Evolutionary conservation across 2,329 filamentous ascomycete species (phyloP).

Genomic region (Talaromyces sp.): DNA sequence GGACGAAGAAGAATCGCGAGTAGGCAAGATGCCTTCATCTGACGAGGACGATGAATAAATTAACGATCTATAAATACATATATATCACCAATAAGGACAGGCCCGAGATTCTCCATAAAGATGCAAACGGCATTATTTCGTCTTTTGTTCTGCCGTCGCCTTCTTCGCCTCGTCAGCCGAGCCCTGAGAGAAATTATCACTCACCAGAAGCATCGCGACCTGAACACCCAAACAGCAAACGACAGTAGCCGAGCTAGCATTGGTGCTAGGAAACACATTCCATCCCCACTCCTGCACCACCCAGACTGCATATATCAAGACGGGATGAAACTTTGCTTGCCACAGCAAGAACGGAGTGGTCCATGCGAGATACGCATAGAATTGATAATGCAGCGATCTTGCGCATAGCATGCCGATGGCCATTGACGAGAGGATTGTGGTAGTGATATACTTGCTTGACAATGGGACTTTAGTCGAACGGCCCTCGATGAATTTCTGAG

Average conservation of each 20-base stretch:
- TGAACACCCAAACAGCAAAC: conserved; percentile 69
- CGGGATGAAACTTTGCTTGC: conserved; percentile 68
- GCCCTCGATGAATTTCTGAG: conserved; percentile 53
- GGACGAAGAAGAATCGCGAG: conserved; percentile 74
- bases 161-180: conserved; percentile 27
- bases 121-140: conserved; percentile 14
- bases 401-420: conserved; percentile 81
- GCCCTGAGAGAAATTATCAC: conserved; percentile 7
- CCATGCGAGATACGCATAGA: conserved; percentile 91
- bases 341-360: conserved; percentile 83
- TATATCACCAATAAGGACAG: too few species aligned
- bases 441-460: conserved; percentile 71
- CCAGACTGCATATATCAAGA: conserved; percentile 69
- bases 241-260: conserved; percentile 63
- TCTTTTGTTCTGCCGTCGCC: conserved; percentile 24
- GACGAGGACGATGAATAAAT: conserved; percentile 63
- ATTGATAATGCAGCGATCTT: conserved; percentile 89
- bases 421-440: conserved; percentile 72
- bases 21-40: conserved; percentile 81
- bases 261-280: conserved; percentile 87
- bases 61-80: not conserved
- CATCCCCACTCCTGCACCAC: conserved; percentile 84
- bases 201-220: conserved; percentile 60
- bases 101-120: too few species aligned
- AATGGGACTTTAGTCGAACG: conserved; percentile 57